These are phyloP conservation scores for Raphidocelis subcapitata DNA, from an alignment of 139 green algal species.

Conservation along the genomic window DNA sequence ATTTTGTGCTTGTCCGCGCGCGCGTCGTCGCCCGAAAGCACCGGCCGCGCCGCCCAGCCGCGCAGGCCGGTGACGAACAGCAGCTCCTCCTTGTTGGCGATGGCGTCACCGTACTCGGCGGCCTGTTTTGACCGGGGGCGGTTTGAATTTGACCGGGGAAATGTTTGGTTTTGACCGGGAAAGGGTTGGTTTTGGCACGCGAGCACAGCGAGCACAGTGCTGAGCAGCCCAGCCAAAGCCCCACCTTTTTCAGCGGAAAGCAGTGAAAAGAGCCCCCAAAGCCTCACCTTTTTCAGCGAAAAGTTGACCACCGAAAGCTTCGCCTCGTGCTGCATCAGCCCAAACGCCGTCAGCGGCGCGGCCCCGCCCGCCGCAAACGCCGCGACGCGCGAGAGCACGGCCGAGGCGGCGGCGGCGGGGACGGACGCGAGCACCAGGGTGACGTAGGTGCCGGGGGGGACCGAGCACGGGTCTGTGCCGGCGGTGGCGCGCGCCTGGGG, in stretches of 20 bases:
- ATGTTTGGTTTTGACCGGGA: too few relatives aligned
- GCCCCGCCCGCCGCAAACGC: slow-evolving; percentile 3
- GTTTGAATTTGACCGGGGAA: too few relatives aligned
- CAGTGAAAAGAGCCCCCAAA: too few relatives aligned
- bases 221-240: too few relatives aligned
- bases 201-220: too few relatives aligned
- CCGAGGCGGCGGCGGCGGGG: slow-evolving; percentile 36
- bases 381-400: slow-evolving; percentile 45
- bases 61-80: slow-evolving; percentile 57
- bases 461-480: slow-evolving; percentile 37
- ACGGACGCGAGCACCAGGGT: slow-evolving; percentile 65
- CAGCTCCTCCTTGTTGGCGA: slow-evolving; percentile 86
- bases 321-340: slow-evolving; percentile 91
- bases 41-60: slow-evolving; percentile 51
- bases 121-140: too few relatives aligned
- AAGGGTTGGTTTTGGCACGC: too few relatives aligned
- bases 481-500: slow-evolving; percentile 27
- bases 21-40: slow-evolving; percentile 74
- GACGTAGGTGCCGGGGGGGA: slow-evolving; percentile 70
- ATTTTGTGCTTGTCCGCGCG: slow-evolving; percentile 92
- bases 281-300: slow-evolving; percentile 55
- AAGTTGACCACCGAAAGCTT: slow-evolving; percentile 92
- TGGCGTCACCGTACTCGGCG: slow-evolving; percentile 44
- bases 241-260: too few relatives aligned
- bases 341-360: slow-evolving; percentile 61